phyloP scores from a whole-genome alignment of 495 filamentous ascomycete genomes.

The Trichoderma orchidacearum region DNA sequence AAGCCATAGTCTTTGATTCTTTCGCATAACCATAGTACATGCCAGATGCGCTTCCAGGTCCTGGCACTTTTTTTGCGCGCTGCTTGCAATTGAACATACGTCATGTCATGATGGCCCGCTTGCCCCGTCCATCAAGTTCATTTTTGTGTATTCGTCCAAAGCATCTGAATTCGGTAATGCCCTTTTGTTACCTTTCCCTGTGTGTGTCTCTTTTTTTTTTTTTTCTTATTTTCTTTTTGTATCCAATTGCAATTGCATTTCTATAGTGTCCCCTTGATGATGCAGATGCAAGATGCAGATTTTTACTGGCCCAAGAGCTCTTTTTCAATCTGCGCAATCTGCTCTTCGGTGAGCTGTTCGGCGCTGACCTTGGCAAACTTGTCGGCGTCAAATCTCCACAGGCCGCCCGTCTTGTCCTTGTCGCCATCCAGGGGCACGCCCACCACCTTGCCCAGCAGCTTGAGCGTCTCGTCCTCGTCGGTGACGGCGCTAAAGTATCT shows the following conservation, averaged over 20 bases:
- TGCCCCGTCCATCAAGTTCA: too few relatives aligned
- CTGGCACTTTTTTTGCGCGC: too few relatives aligned
- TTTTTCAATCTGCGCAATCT: conserved; percentile 18
- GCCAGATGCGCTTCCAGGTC: too few relatives aligned
- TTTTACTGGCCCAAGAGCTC: conserved; percentile 30
- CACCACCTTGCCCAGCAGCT: conserved; percentile 39
- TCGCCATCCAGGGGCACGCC: conserved; percentile 46
- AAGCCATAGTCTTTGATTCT: background rate
- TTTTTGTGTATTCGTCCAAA: background rate
- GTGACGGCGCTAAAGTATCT: conserved; percentile 59
- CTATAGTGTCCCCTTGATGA: too few relatives aligned
- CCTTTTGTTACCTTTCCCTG: background rate
- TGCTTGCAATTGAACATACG: too few relatives aligned
- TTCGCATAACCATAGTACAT: too few relatives aligned
- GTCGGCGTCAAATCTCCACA: conserved; percentile 69
- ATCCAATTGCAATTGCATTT: too few relatives aligned
- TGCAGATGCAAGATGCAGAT: background rate
- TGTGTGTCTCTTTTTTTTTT: background rate
- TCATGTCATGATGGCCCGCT: too few relatives aligned
- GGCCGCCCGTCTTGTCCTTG: conserved; percentile 53
- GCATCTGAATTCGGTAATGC: background rate
- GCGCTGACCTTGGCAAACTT: conserved; percentile 41
- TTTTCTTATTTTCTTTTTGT: background rate
- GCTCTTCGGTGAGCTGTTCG: conserved; percentile 23
- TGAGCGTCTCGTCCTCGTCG: conserved; percentile 41